Conservation (phyloP, 2,329 filamentous ascomycete genomes). For the Cytospora piceicola region DNA sequence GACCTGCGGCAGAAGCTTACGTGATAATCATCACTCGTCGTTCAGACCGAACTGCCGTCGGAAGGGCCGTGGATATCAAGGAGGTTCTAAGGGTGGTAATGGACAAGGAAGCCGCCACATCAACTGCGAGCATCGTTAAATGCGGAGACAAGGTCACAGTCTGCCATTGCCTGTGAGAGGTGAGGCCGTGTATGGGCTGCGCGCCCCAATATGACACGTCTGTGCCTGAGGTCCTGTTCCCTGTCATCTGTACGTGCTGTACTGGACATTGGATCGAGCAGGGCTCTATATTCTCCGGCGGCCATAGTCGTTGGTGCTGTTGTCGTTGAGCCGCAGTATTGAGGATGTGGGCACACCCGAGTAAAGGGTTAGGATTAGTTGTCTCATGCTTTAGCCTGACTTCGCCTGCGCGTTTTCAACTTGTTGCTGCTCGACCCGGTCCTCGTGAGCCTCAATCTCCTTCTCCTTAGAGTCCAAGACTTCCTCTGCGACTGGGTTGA, state of each 20-base stretch:
- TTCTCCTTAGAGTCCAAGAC: not conserved
- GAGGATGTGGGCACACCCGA: not conserved
- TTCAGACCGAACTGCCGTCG: not conserved
- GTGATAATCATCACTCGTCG: not conserved
- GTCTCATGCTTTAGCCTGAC: not conserved
- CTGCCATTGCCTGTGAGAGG: constrained; percentile 12
- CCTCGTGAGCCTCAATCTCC: constrained; percentile 1
- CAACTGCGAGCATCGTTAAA: not conserved
- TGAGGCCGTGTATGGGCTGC: constrained; percentile 12
- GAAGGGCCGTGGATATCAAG: not conserved
- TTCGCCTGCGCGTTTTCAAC: not conserved
- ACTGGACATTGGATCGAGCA: constrained; percentile 16
- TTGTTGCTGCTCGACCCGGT: constrained; percentile 1
- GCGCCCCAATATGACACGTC: constrained; percentile 5
- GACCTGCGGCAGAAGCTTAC: not conserved
- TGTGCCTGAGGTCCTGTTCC: constrained; percentile 8
- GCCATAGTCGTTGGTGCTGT: constrained; percentile 10
- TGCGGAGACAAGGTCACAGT: not conserved
- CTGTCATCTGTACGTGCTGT: constrained; percentile 18
- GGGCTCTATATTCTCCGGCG: constrained; percentile 4
- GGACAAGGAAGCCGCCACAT: not conserved
- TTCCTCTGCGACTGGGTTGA: not conserved
- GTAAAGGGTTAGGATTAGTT: not conserved
- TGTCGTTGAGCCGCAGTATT: not conserved
- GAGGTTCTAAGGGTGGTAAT: constrained; percentile 13